Percentiles rank a stretch among this genome's conserved stretches.
phyloP scores from a whole-genome alignment of 2,329 filamentous ascomycete genomes.

The Colletotrichum lupini region DNA sequence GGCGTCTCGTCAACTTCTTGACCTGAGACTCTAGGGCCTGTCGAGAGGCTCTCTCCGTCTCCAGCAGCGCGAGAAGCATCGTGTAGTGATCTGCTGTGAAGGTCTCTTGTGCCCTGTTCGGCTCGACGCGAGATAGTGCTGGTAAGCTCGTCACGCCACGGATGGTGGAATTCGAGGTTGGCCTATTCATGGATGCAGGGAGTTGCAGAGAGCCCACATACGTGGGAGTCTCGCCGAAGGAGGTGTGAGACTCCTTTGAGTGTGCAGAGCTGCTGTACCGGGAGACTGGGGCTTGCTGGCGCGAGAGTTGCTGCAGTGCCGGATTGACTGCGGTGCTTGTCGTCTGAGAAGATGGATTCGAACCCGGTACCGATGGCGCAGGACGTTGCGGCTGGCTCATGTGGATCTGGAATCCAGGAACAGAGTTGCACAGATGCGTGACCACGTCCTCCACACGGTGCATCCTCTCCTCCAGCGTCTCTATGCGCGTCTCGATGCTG shows the following conservation, averaged over 20 bases:
- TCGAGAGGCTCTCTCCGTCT: conserved; percentile 67
- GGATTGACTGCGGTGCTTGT: conserved; percentile 42
- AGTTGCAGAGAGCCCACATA: conserved; percentile 57
- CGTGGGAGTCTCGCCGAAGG: conserved; percentile 59
- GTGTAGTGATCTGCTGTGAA: conserved; percentile 60
- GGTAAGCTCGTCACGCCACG: conserved; percentile 60
- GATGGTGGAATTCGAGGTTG: conserved; percentile 59
- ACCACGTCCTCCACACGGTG: conserved; percentile 65
- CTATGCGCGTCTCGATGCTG: conserved; percentile 64
- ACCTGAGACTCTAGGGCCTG: conserved; percentile 67
- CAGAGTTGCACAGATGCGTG: conserved; percentile 59
- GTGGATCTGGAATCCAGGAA: conserved; percentile 52
- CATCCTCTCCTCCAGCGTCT: conserved; percentile 62
- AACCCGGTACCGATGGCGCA: conserved; percentile 40
- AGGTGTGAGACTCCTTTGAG: conserved; percentile 54
- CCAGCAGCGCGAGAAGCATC: conserved; percentile 62
- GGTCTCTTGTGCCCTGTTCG: conserved; percentile 35
- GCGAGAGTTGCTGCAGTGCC: conserved; percentile 43
- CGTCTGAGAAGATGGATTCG: conserved; percentile 39
- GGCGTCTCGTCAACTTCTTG: conserved; percentile 60
- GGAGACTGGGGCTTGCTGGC: conserved; percentile 42
- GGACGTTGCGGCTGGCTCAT: conserved; percentile 41
- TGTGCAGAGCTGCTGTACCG: conserved; percentile 50
- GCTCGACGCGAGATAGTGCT: conserved; percentile 46
- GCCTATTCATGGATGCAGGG: conserved; percentile 46